A percentile compares a stretch with the other conserved stretches of the same genome.
Evolutionary conservation across 2,329 filamentous ascomycete species (phyloP).

Genomic region (Aspergillus brunneoviolaceus): DNA sequence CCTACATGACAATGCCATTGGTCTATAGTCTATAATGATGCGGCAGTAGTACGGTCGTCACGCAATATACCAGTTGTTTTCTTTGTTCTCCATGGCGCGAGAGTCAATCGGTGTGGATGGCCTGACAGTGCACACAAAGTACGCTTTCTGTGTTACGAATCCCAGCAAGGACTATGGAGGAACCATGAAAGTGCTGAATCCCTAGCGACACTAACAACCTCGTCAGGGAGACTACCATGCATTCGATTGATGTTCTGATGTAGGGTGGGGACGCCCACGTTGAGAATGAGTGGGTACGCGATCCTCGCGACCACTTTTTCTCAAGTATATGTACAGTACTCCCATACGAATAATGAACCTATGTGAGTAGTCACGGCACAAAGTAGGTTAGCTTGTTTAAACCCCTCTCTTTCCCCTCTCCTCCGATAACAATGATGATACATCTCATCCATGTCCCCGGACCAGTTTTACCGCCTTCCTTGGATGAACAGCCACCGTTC

Average conservation of each 20-base stretch:
- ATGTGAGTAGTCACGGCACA: too few relatives aligned
- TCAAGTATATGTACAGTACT: neutral
- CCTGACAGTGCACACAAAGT: neutral
- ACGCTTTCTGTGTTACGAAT: neutral
- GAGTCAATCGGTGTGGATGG: neutral
- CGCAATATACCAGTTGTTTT: neutral
- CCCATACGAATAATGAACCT: too few relatives aligned
- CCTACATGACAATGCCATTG: constrained; percentile 9
- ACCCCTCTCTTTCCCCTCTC: neutral
- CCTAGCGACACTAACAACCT: neutral
- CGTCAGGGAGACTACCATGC: neutral
- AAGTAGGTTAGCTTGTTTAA: neutral
- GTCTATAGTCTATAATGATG: constrained; percentile 1
- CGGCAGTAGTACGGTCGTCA: constrained; percentile 7
- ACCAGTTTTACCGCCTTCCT: neutral
- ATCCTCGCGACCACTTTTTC: neutral
- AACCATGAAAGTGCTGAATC: neutral
- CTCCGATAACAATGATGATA: neutral
- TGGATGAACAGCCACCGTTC: constrained; percentile 6
- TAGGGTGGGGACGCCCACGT: neutral
- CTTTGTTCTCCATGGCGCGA: neutral
- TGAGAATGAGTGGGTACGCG: neutral
- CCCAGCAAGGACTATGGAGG: neutral
- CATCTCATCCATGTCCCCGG: neutral
- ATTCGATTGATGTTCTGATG: neutral